A percentile compares a stretch with the other conserved stretches of the same genome.
phyloP scores from a whole-genome alignment of 257 asterid species.

The Penstemon davidsonii region DNA sequence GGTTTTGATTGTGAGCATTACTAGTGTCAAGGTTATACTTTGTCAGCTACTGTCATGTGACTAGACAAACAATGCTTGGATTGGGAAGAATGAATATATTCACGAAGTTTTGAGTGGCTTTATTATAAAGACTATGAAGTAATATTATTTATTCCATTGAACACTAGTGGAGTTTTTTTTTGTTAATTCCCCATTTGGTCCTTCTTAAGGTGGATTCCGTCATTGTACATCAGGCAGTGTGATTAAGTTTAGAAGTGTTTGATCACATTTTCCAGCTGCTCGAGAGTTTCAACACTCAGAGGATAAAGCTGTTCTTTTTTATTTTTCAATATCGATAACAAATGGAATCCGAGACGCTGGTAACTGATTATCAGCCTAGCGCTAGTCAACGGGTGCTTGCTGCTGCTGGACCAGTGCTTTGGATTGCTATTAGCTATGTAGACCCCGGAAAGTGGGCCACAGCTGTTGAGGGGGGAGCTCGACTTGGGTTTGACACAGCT shows the following conservation, averaged over 20 bases:
- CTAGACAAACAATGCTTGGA: constrained; percentile 10
- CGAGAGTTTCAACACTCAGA: constrained; percentile 30
- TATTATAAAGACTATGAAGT: constrained; percentile 26
- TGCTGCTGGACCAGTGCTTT: constrained; percentile 78
- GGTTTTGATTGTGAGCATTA: constrained; percentile 30
- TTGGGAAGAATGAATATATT: constrained; percentile 19
- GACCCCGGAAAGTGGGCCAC: constrained; percentile 99
- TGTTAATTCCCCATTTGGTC: neutral
- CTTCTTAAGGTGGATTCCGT: constrained; percentile 23
- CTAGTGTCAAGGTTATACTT: constrained; percentile 23
- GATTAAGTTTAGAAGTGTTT: constrained; percentile 29
- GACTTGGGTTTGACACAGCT: constrained; percentile 71
- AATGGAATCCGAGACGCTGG: constrained; percentile 59
- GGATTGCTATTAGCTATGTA: constrained; percentile 78
- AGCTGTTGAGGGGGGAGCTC: constrained; percentile 88
- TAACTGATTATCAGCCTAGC: constrained; percentile 38
- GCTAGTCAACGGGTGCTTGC: constrained; percentile 57
- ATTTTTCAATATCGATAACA: constrained; percentile 24
- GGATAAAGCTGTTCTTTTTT: constrained; percentile 30
- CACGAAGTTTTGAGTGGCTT: constrained; percentile 26
- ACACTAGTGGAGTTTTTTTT: constrained; percentile 26
- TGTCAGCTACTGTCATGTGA: constrained; percentile 26
- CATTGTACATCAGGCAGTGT: constrained; percentile 30
- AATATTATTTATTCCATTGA: constrained; percentile 11
- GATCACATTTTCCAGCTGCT: constrained; percentile 28